These are phyloP conservation scores for Fraxinus americana DNA, from an alignment of 257 asterid species.

Conservation along the genomic window DNA sequence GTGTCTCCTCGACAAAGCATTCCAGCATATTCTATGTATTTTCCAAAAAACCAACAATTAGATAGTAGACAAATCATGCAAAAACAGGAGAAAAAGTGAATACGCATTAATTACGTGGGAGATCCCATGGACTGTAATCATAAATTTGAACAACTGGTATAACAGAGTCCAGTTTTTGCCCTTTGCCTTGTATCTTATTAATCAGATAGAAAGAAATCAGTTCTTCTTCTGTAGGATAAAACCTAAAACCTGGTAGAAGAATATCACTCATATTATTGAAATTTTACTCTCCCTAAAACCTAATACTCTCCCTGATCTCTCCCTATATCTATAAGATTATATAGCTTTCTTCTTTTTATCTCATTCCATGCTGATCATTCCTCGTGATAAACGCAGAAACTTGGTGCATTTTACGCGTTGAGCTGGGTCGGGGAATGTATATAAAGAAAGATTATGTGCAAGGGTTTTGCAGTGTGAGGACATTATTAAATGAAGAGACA, in stretches of 20 bases:
- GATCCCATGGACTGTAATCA: constrained; percentile 40
- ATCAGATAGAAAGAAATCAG: constrained; percentile 41
- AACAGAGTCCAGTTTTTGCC: constrained; percentile 28
- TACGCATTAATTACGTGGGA: constrained; percentile 24
- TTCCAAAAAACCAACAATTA: neutral
- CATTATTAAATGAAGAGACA: no score
- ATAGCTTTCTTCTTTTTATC: no score
- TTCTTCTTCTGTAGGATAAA: constrained; percentile 55
- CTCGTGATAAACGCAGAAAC: no score
- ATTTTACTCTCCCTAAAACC: no score
- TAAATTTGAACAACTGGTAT: constrained; percentile 41
- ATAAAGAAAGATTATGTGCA: no score
- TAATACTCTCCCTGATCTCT: no score
- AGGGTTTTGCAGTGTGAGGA: no score
- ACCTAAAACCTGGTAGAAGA: constrained; percentile 39
- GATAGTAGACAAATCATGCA: neutral
- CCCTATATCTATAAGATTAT: no score
- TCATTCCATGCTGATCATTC: no score
- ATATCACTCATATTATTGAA: neutral
- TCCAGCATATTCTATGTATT: constrained; percentile 42
- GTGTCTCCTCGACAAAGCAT: constrained; percentile 32
- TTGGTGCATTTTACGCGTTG: no score
- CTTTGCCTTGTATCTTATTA: constrained; percentile 33
- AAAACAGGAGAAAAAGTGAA: neutral
- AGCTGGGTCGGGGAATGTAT: no score